Conservation (phyloP, 768 basidiomycete species). For the Udeniomyces megalosporus region DNA sequence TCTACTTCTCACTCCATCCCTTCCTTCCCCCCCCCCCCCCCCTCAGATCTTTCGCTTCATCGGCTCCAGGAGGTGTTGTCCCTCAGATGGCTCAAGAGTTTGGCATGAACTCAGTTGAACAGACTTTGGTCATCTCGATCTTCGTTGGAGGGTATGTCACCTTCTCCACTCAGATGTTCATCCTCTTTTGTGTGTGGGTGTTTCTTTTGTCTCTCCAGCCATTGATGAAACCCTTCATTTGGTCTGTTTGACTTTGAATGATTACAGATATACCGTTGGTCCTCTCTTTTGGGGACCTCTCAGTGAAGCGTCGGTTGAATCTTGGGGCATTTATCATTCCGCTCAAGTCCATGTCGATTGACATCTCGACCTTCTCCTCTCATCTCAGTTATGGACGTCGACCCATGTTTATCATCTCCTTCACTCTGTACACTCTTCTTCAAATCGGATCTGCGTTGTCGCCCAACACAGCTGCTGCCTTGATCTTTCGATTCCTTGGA, state of each 20-base stretch:
- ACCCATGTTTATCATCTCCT: conserved; percentile 29
- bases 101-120: not conserved
- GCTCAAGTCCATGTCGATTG: not conserved
- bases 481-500: conserved; percentile 33
- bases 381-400: conserved; percentile 26
- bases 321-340: not conserved
- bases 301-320: no score
- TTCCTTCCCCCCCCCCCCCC: not conserved
- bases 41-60: conserved; percentile 17
- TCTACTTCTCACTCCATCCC: not conserved
- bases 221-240: no score
- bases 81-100: conserved; percentile 5
- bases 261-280: conserved; percentile 18
- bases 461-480: conserved; percentile 29
- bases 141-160: conserved; percentile 18
- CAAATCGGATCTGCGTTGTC: conserved; percentile 31
- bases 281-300: conserved; percentile 27
- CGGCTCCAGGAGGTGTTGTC: conserved; percentile 15
- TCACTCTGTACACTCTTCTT: conserved; percentile 28
- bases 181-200: no score
- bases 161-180: no score
- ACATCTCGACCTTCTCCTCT: not conserved
- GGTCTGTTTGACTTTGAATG: no score
- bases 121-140: conserved; percentile 14
- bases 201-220: no score